A percentile compares a stretch with the other conserved stretches of the same genome.
Evolutionary conservation across 495 filamentous ascomycete species (phyloP).

Genomic region (Penicillium coprophilum): DNA sequence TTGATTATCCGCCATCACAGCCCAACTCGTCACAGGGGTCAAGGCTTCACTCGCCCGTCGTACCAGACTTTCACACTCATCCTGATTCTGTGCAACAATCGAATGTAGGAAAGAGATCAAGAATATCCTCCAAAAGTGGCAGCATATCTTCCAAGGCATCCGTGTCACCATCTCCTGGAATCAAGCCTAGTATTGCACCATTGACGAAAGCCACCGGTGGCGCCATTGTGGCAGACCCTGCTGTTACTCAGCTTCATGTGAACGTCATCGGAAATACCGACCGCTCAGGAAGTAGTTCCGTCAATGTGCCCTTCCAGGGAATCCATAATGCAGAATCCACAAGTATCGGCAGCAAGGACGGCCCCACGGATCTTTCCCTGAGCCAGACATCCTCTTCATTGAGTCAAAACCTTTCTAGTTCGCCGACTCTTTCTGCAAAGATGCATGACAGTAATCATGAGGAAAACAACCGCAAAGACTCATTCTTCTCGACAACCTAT

Average conservation of each 20-base stretch:
- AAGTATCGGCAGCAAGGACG: constrained; percentile 36
- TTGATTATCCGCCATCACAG: constrained; percentile 30
- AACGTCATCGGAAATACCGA: constrained; percentile 51
- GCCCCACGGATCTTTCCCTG: constrained; percentile 26
- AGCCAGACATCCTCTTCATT: constrained; percentile 35
- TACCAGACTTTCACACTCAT: constrained; percentile 30
- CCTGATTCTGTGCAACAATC: constrained; percentile 40
- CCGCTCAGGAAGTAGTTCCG: constrained; percentile 36
- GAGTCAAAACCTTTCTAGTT: constrained; percentile 35
- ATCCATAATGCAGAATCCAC: constrained; percentile 32
- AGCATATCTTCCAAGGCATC: constrained; percentile 55
- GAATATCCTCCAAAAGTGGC: constrained; percentile 54
- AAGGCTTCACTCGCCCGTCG: constrained; percentile 43
- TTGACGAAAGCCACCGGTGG: constrained; percentile 48
- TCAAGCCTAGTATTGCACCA: constrained; percentile 40
- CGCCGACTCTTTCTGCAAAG: constrained; percentile 36
- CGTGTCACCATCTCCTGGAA: constrained; percentile 40
- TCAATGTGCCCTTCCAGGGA: constrained; percentile 31
- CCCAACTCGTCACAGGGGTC: constrained; percentile 39
- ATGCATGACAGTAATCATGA: constrained; percentile 31
- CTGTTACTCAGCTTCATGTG: constrained; percentile 56
- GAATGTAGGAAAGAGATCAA: constrained; percentile 48
- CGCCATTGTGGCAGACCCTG: constrained; percentile 37
- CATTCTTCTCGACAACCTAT: constrained; percentile 23
- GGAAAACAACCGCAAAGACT: constrained; percentile 22